These are phyloP conservation scores for Thermomucor indicae-seudaticae DNA, from an alignment of 371 early-diverging fungal species.

Conservation along the genomic window DNA sequence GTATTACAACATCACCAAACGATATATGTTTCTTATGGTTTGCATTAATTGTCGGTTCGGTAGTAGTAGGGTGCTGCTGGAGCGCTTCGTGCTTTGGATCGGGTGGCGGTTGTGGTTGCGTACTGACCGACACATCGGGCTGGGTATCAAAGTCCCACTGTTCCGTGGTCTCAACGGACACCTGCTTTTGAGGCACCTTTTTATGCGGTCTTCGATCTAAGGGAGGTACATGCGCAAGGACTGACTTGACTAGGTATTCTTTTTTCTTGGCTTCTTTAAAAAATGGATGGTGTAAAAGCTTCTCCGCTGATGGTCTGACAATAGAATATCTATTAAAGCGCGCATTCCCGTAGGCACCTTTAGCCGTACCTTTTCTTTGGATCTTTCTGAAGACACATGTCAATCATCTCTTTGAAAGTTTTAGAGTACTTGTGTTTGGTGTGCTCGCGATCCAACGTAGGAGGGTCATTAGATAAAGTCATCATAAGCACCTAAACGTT, in stretches of 20 bases:
- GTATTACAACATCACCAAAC: conserved; percentile 42
- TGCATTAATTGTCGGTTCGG: conserved; percentile 17
- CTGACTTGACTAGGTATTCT: conserved; percentile 53
- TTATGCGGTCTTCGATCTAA: conserved; percentile 59
- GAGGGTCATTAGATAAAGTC: conserved; percentile 85
- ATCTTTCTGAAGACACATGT: conserved; percentile 77
- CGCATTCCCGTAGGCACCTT: conserved; percentile 32
- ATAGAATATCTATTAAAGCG: conserved; percentile 64
- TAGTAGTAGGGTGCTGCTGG: conserved; percentile 23
- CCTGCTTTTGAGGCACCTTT: conserved; percentile 31
- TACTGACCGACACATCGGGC: conserved; percentile 2
- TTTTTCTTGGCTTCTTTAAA: conserved; percentile 78
- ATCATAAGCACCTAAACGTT: conserved; percentile 75
- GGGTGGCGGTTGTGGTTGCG: conserved; percentile 70
- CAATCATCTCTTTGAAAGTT: conserved; percentile 82
- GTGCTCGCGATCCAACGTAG: conserved; percentile 76
- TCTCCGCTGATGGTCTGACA: conserved; percentile 75
- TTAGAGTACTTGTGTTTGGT: conserved; percentile 74
- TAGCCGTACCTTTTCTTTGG: conserved; percentile 62
- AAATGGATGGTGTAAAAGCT: conserved; percentile 72
- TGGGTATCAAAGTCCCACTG: conserved; percentile 45
- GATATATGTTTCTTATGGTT: conserved; percentile 37
- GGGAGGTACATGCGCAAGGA: conserved; percentile 67
- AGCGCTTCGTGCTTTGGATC: conserved; percentile 53
- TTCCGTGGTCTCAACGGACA: conserved; percentile 25